Base-by-base conservation (phyloP, 2,329 filamentous ascomycete species). In the Diplodia intermedia region DNA sequence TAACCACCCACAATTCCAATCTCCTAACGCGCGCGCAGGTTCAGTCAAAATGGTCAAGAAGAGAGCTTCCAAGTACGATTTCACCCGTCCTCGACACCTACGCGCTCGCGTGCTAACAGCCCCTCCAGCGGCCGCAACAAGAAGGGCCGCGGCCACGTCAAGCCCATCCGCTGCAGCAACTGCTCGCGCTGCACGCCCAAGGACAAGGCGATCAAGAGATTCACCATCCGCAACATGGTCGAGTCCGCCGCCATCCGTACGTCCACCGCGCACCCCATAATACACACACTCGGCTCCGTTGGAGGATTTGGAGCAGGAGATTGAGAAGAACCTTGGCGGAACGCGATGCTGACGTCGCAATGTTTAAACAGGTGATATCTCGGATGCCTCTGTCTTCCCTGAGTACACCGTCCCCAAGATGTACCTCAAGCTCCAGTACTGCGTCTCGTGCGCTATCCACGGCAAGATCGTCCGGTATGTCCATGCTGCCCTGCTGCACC, bases 341-440 rank as follows among this genome's bases (percentile, higher is more conserved):
- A 78, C 71, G 69, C 61, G 38, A 67, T 61, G 57, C 56, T 68
- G 20, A 63, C 60, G 65, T 68, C 38, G 47, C 56, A 31, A 23
- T 33, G 29, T 29, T 65, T 68, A 69, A 69, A 80, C 60, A 98
- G 95, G 95, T 93, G 95, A 99, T 93, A 99, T 99, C 87, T 97
- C 94, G 76, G 95, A 99, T 84, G 95, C 96, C 81, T 98, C 95
- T 81, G 95, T 99, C 85, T 99, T 98, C 87, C 85, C 91, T 80
- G 95, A 99, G 88, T 99, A 99, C 89, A 94, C 93, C 78, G 94
- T 99, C 81, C 95, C 95, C 86, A 99, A 99, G 92, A 99, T 99
- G 96, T 99, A 99, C 92, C 89, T 99, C 86, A 99, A 99, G 91
- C 91, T 99, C 84, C 95, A 99, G 89, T 99, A 99, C 93, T 99